Evolutionary conservation across 169 alveolate genomes (phyloP), one percentile per base, ranked within the genome.

Genomic region (Plasmodium yoelii): DNA sequence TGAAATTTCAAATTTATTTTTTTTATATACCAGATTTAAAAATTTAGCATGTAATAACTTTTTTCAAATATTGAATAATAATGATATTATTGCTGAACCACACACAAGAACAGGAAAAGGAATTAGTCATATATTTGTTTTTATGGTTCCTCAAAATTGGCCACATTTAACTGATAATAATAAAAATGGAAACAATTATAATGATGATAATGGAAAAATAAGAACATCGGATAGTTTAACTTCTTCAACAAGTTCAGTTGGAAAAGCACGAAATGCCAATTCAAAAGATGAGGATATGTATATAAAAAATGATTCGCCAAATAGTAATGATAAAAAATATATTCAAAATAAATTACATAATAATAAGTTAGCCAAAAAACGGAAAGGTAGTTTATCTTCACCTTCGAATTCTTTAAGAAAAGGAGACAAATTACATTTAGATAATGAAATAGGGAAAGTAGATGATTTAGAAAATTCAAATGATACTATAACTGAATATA

Each of bases 21-120:
- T 75, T n/a, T 75, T 75, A 6, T 75, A 24, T 44, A 75, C 88
- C 0, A 75, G 64, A 47, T 75, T 75, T 28, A 75, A 75, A 64
- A 75, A 75, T 51, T 67, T 75, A 9, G 88, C 88, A 6, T 75
- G 88, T 28, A 75, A 75, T 64, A 51, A 75, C 28, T 75, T 75
- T 13, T 75, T 75, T 51, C 88, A 75, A 63, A 68, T 75, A 2
- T 22, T 75, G 19, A 53, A 75, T 63, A 75, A 75, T 44, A 28
- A 53, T 1, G 88, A 75, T 64, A 49, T 75, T 75, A 75, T 75
- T 0, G 28, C 73, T 18, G 88, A 75, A 63, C 77, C 88, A 10
- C 88, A 75, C 26, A 22, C 88, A 24, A 75, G 88, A 49, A 75
- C 44, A 63, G 88, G 88, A 28, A 75, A 75, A 7, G 88, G 88